Conservation (phyloP, 306 rosid genomes). For the Casuarina glauca region DNA sequence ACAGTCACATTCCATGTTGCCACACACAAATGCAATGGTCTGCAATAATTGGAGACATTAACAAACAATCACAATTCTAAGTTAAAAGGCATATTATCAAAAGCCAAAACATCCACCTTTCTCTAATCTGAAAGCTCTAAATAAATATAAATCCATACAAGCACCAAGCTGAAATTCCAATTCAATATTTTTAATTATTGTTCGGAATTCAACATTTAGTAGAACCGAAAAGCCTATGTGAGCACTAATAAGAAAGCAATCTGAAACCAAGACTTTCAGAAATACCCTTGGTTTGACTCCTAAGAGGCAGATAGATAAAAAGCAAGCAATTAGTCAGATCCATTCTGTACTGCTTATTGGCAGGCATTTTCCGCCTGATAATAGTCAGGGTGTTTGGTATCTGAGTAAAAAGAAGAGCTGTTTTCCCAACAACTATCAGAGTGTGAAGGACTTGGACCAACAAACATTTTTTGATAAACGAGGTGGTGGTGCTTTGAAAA, state of each 20-base stretch:
- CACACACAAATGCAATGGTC: conserved; percentile 96
- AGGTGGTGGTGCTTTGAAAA: background rate
- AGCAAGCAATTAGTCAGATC: background rate
- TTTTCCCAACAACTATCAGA: too few relatives aligned
- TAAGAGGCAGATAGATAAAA: background rate
- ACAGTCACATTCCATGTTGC: conserved; percentile 92
- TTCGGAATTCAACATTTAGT: background rate
- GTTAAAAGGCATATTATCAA: conserved; percentile 3
- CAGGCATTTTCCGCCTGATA: background rate
- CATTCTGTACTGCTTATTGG: background rate
- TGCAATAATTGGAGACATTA: conserved; percentile 43
- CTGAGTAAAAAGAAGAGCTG: background rate
- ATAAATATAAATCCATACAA: background rate
- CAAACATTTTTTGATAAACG: background rate
- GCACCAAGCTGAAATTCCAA: background rate
- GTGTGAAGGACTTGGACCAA: background rate
- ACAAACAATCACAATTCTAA: conserved; percentile 12
- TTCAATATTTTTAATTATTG: background rate
- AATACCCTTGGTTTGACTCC: background rate
- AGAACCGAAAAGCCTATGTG: background rate
- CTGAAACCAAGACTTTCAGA: background rate
- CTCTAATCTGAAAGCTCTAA: conserved; percentile 1
- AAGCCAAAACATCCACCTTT: background rate
- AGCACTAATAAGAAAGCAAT: background rate
- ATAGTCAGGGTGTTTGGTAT: background rate